phyloP scores from a whole-genome alignment of 2,329 filamentous ascomycete species.

The Xylaria sp. region DNA sequence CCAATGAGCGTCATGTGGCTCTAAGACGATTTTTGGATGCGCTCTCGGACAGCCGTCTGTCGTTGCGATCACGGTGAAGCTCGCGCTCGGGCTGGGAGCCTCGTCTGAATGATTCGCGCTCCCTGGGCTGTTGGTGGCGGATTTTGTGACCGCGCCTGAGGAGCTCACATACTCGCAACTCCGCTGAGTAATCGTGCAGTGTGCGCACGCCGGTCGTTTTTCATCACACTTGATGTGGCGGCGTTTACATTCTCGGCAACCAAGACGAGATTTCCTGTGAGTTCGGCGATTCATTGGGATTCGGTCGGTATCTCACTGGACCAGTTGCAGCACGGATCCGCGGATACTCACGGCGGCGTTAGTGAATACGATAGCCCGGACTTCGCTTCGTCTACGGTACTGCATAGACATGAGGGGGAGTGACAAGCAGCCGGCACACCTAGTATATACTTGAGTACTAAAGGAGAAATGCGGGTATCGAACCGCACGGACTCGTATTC shows the following conservation, averaged over 20 bases:
- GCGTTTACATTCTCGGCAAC: conserved; percentile 50
- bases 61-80: neutral
- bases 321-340: conserved; percentile 9
- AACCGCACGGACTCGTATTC: conserved; percentile 23
- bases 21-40: neutral
- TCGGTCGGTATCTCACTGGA: neutral
- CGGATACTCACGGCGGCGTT: conserved; percentile 6
- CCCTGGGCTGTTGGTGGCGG: conserved; percentile 2
- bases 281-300: conserved; percentile 41
- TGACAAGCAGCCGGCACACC: neutral
- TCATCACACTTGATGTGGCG: conserved; percentile 52
- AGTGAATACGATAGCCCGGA: neutral
- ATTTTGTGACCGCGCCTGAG: conserved; percentile 1
- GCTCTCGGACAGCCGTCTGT: neutral
- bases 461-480: conserved; percentile 6
- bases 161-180: conserved; percentile 42
- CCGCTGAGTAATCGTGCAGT: conserved; percentile 47
- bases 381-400: neutral
- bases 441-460: neutral
- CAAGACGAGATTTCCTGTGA: conserved; percentile 51
- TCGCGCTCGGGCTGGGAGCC: neutral
- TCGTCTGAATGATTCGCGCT: conserved; percentile 10
- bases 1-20: neutral
- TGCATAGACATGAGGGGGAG: neutral
- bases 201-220: conserved; percentile 45